Conservation (phyloP, 208 protist genomes). For the Leishmania amazonensis region DNA sequence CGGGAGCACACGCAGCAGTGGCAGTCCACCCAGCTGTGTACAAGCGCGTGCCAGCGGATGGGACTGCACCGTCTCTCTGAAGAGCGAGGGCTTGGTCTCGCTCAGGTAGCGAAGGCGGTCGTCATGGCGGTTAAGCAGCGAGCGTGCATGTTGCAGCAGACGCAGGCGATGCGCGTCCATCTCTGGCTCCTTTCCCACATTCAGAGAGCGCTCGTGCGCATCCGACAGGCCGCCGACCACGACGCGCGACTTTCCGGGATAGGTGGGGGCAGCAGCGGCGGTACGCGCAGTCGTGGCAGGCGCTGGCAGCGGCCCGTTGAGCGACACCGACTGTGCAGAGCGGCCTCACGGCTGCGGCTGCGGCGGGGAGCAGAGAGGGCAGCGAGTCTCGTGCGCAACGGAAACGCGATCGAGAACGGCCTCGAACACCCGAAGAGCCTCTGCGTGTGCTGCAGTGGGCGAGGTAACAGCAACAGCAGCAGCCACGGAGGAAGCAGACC, state of each 20-base stretch:
- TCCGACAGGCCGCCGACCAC: background rate
- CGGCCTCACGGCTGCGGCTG: conserved; percentile 13
- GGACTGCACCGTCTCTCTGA: background rate
- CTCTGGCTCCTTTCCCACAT: background rate
- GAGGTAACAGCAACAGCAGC: background rate
- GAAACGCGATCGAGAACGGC: conserved; percentile 1
- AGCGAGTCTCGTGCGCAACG: background rate
- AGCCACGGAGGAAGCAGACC: background rate
- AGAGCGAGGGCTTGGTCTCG: conserved; percentile 9
- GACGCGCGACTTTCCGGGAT: background rate
- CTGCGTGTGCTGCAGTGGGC: background rate
- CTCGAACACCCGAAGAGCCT: conserved; percentile 6
- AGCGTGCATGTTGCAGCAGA: background rate
- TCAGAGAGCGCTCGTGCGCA: background rate
- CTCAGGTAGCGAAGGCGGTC: conserved; percentile 10
- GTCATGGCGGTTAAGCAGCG: conserved; percentile 9
- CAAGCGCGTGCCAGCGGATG: conserved; percentile 17
- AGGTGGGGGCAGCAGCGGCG: background rate
- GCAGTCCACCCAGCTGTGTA: conserved; percentile 18
- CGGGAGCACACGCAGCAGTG: conserved; percentile 17
- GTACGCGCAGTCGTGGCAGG: background rate
- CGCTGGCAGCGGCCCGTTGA: background rate
- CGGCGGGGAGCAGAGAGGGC: conserved; percentile 22
- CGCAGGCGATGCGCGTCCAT: background rate
- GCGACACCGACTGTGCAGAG: background rate